Evolutionary conservation across 805 yeast genomes (phyloP).

Genomic region (Candida maris): DNA sequence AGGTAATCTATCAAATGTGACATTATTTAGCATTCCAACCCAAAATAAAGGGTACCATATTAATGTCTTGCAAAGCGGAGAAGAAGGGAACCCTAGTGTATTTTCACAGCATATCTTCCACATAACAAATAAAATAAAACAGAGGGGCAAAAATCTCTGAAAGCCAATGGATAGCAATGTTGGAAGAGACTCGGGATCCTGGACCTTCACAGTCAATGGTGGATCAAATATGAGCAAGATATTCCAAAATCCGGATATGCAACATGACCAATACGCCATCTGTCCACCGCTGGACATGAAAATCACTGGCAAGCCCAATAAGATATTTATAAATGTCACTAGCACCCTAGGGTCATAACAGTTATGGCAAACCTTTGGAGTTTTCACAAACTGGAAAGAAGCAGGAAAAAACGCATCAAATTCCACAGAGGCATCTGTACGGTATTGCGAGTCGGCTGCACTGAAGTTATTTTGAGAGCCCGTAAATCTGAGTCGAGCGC

Average conservation of each 20-base stretch:
- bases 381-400: slow-evolving; percentile 58
- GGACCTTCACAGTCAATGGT: slow-evolving; percentile 57
- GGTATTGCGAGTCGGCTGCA: slow-evolving; percentile 44
- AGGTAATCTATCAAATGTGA: slow-evolving; percentile 85
- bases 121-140: slow-evolving; percentile 65
- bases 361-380: slow-evolving; percentile 51
- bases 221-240: slow-evolving; percentile 74
- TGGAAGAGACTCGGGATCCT: slow-evolving; percentile 51
- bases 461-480: slow-evolving; percentile 52
- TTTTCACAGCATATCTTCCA: slow-evolving; percentile 56
- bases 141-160: slow-evolving; percentile 69
- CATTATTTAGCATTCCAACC: slow-evolving; percentile 80
- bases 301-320: slow-evolving; percentile 61
- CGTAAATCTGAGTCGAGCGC: slow-evolving; percentile 56
- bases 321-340: slow-evolving; percentile 54
- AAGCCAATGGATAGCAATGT: slow-evolving; percentile 66
- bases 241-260: slow-evolving; percentile 79
- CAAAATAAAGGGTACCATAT: slow-evolving; percentile 81
- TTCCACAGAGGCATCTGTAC: slow-evolving; percentile 49
- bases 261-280: slow-evolving; percentile 58
- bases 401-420: slow-evolving; percentile 75
- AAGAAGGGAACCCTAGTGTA: slow-evolving; percentile 39
- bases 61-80: slow-evolving; percentile 41
- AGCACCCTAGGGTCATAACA: slow-evolving; percentile 68
- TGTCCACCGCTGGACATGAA: slow-evolving; percentile 40